A percentile compares a stretch with the other conserved stretches of the same genome.
phyloP scores from a whole-genome alignment of 768 basidiomycete species.

The Naganishia randhawae region DNA sequence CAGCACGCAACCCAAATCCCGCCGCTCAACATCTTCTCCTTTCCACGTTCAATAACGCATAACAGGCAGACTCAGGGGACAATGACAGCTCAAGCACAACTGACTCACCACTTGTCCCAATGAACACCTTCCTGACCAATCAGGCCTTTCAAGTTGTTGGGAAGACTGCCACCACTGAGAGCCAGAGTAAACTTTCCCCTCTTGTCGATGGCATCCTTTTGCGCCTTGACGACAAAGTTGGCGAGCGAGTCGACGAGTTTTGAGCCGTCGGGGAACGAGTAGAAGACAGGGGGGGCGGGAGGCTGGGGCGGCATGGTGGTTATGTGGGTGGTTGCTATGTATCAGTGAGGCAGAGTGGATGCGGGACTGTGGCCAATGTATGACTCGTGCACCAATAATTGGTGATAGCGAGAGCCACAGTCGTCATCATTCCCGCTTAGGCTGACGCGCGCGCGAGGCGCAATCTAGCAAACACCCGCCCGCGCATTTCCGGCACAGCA shows the following conservation, averaged over 20 bases:
- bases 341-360: neutral
- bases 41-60: neutral
- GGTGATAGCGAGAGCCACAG: too few species aligned
- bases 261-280: conserved; percentile 62
- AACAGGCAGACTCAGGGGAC: neutral
- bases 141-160: conserved; percentile 68
- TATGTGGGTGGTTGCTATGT: neutral
- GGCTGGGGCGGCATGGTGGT: conserved; percentile 44
- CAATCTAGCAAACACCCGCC: too few species aligned
- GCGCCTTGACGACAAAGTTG: conserved; percentile 75
- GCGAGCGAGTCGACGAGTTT: conserved; percentile 67
- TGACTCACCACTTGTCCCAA: conserved; percentile 87
- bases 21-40: neutral
- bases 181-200: conserved; percentile 88
- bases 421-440: too few species aligned
- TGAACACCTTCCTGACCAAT: conserved; percentile 62
- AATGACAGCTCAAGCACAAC: neutral
- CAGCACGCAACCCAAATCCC: neutral
- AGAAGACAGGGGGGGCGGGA: conserved; percentile 64
- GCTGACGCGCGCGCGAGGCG: too few species aligned
- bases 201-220: conserved; percentile 82
- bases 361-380: neutral
- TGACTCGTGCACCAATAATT: too few species aligned
- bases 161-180: conserved; percentile 87
- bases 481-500: too few species aligned